Percentiles rank a stretch among this genome's conserved stretches.
Conservation (phyloP, 345 rosid species). For the Sisymbrium irio region DNA sequence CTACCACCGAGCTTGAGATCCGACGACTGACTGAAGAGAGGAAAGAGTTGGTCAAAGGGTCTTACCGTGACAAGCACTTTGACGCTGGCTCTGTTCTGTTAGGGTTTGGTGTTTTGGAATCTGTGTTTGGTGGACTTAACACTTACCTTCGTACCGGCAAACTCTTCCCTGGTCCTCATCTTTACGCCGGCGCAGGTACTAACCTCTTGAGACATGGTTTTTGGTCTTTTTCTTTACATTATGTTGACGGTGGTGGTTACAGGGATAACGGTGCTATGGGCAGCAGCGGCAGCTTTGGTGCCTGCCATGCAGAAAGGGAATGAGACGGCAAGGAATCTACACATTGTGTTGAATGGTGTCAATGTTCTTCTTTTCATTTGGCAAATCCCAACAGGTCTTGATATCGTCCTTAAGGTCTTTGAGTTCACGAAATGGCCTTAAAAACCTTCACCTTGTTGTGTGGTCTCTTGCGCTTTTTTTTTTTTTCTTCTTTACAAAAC, state of each 20-base stretch:
- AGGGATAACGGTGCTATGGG: constrained; percentile 86
- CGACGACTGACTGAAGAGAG: constrained; percentile 65
- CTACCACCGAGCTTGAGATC: constrained; percentile 53
- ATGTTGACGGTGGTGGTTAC: constrained; percentile 12
- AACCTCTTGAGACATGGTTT: background rate
- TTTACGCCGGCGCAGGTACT: constrained; percentile 83
- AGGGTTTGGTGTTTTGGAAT: constrained; percentile 82
- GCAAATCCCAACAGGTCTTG: constrained; percentile 88
- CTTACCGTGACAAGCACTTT: constrained; percentile 72
- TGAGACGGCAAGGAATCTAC: constrained; percentile 78
- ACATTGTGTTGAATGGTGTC: constrained; percentile 67
- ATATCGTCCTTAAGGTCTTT: constrained; percentile 71
- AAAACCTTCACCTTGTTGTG: constrained; percentile 1
- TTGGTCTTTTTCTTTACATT: background rate
- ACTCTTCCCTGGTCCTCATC: constrained; percentile 98
- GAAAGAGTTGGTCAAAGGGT: constrained; percentile 33
- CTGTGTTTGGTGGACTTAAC: constrained; percentile 74
- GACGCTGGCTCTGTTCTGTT: constrained; percentile 81
- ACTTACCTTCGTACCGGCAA: constrained; percentile 85
- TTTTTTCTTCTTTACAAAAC: background rate
- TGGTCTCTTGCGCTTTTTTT: background rate
- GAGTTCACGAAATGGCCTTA: constrained; percentile 91
- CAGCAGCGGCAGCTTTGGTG: constrained; percentile 74
- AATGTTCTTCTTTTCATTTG: constrained; percentile 70
- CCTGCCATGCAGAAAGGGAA: constrained; percentile 92